Evolutionary conservation across 805 yeast genomes (phyloP).

Genomic region (Kluyveromyces siamensis): DNA sequence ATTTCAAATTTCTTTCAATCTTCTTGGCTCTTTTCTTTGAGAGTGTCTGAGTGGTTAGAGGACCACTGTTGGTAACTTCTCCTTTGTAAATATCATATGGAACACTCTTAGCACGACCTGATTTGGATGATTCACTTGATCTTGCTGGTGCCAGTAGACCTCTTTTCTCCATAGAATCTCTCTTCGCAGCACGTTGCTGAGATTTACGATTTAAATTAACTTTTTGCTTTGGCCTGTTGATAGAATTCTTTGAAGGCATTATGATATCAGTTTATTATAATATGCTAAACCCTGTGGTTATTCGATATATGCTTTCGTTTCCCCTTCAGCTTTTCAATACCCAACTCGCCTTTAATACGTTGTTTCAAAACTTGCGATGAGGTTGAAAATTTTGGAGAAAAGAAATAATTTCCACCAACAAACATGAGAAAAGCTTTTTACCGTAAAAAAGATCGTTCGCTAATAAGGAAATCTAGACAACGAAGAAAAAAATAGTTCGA

Average conservation of each 20-base stretch:
- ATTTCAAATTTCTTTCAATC: slow-evolving; percentile 69
- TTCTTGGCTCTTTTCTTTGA: slow-evolving; percentile 75
- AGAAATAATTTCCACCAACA: too few species aligned
- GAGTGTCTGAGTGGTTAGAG: slow-evolving; percentile 47
- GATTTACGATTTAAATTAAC: slow-evolving; percentile 43
- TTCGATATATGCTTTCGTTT: not conserved
- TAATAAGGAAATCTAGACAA: too few species aligned
- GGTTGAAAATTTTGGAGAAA: not conserved
- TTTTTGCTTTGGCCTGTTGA: slow-evolving; percentile 69
- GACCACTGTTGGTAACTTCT: slow-evolving; percentile 11
- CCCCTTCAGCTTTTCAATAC: not conserved
- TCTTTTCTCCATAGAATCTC: slow-evolving; percentile 41
- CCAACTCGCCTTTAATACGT: not conserved
- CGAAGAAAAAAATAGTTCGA: too few species aligned
- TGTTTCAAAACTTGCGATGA: not conserved
- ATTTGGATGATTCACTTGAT: slow-evolving; percentile 35
- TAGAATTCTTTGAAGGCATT: slow-evolving; percentile 78
- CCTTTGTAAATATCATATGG: slow-evolving; percentile 35
- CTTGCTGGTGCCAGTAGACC: slow-evolving; percentile 38
- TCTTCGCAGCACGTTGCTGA: slow-evolving; percentile 41
- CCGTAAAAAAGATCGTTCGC: too few species aligned
- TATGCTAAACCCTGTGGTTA: not conserved
- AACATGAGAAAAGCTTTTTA: too few species aligned
- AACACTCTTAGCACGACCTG: slow-evolving; percentile 34
- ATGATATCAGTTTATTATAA: not conserved